These are phyloP conservation scores for Candolleomyces eurysporus DNA, from an alignment of 768 basidiomycete genomes.

Conservation along the genomic window DNA sequence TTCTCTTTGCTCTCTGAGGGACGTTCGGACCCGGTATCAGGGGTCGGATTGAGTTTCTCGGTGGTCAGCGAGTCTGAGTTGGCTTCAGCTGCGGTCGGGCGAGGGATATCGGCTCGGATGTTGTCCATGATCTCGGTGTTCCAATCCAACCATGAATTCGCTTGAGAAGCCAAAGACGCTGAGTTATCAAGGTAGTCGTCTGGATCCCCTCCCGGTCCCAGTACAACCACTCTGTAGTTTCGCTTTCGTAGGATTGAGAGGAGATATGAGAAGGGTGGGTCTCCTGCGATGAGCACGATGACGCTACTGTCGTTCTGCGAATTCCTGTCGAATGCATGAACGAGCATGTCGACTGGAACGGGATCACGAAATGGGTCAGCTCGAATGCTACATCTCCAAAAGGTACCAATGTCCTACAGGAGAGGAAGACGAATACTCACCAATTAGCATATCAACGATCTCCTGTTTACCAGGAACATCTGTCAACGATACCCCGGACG, in stretches of 20 bases:
- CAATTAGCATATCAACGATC: slow-evolving; percentile 24
- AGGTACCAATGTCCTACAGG: not conserved
- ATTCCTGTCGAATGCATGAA: too few species aligned
- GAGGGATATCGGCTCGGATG: too few species aligned
- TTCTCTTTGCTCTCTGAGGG: too few species aligned
- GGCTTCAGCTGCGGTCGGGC: too few species aligned
- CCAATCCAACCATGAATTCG: slow-evolving; percentile 50
- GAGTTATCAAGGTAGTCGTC: slow-evolving; percentile 26
- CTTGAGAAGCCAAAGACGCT: slow-evolving; percentile 49
- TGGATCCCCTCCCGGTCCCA: slow-evolving; percentile 29
- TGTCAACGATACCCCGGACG: slow-evolving; percentile 28
- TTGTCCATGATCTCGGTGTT: slow-evolving; percentile 31
- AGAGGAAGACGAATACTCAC: slow-evolving; percentile 10
- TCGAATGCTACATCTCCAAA: not conserved
- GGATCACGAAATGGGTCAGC: not conserved
- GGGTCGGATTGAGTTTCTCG: too few species aligned
- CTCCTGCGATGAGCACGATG: slow-evolving; percentile 42
- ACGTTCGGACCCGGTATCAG: too few species aligned
- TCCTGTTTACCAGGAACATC: slow-evolving; percentile 29
- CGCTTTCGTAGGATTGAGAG: slow-evolving; percentile 39
- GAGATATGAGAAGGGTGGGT: slow-evolving; percentile 44
- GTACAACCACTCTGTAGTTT: slow-evolving; percentile 35
- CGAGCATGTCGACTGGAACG: slow-evolving; percentile 12
- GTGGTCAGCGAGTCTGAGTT: too few species aligned
- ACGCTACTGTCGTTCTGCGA: slow-evolving; percentile 42